phyloP scores from a whole-genome alignment of 345 rosid species.

The Eucalyptus viminalis region DNA sequence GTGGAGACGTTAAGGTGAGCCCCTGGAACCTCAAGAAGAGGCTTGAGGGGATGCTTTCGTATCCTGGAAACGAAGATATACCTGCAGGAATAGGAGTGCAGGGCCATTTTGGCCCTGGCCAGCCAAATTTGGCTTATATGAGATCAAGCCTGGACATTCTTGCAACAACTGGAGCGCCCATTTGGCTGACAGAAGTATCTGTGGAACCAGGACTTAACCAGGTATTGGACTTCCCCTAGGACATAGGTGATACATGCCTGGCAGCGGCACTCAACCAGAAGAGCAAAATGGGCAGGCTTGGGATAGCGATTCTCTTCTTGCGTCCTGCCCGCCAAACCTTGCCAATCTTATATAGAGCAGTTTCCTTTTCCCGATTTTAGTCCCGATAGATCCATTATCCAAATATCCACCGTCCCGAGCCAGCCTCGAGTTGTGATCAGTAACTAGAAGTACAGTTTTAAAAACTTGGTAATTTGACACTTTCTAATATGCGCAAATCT shows the following conservation, averaged over 20 bases:
- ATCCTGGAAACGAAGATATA: slow-evolving; percentile 28
- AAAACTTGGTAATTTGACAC: not conserved
- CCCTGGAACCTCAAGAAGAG: slow-evolving; percentile 24
- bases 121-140: slow-evolving; percentile 64
- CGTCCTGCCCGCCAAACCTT: accelerated
- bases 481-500: not conserved
- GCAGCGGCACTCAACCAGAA: accelerated
- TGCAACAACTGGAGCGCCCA: slow-evolving; percentile 42
- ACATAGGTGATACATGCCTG: not conserved
- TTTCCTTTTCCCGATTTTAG: not conserved
- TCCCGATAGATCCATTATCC: no score
- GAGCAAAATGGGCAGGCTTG: not conserved
- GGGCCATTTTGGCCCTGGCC: slow-evolving; percentile 43
- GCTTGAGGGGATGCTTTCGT: slow-evolving; percentile 35
- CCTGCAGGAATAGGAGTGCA: slow-evolving; percentile 58
- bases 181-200: slow-evolving; percentile 77
- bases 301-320: not conserved
- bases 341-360: not conserved
- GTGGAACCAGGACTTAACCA: slow-evolving; percentile 28
- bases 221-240: not conserved
- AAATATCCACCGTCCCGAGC: no score
- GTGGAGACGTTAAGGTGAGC: slow-evolving; percentile 10
- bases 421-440: accelerated
- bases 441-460: no score
- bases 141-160: slow-evolving; percentile 56